These are phyloP conservation scores for Leccinum glutinopallens DNA, from an alignment of 1,284 basidiomycete genomes.

Conservation along the genomic window DNA sequence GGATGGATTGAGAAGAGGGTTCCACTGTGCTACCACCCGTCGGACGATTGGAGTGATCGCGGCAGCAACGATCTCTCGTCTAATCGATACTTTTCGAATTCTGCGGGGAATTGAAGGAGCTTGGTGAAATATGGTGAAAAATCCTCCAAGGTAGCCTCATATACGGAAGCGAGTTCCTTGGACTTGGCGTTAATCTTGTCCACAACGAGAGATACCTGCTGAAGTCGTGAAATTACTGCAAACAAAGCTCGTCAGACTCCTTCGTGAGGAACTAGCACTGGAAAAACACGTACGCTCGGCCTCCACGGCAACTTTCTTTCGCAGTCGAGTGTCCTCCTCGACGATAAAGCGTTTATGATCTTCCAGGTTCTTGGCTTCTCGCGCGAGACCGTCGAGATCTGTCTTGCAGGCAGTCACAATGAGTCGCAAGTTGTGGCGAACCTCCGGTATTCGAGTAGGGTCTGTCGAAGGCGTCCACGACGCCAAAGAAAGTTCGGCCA, in stretches of 20 bases:
- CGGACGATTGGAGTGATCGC: conserved; percentile 83
- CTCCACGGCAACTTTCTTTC: conserved; percentile 70
- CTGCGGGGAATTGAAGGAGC: conserved; percentile 72
- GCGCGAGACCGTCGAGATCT: conserved; percentile 85
- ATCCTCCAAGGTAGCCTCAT: conserved; percentile 69
- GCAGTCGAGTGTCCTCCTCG: conserved; percentile 70
- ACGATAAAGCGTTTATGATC: conserved; percentile 77
- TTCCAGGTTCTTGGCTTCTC: conserved; percentile 84
- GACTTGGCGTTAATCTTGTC: conserved; percentile 68
- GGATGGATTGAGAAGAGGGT: conserved; percentile 69
- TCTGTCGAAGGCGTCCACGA: conserved; percentile 87
- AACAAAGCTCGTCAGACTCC: conserved; percentile 20
- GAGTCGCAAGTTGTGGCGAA: conserved; percentile 91
- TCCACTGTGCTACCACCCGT: conserved; percentile 67
- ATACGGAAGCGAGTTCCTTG: conserved; percentile 60
- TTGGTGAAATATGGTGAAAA: conserved; percentile 74
- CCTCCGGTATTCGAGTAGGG: conserved; percentile 87
- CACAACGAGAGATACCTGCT: conserved; percentile 73
- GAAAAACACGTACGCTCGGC: conserved; percentile 60
- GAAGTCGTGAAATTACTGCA: conserved; percentile 74
- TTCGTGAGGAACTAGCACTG: not conserved
- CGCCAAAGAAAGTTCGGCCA: conserved; percentile 77
- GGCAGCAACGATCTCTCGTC: conserved; percentile 86
- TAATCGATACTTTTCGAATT: conserved; percentile 79
- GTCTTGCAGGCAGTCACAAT: conserved; percentile 82